phyloP scores from a whole-genome alignment of 2,329 filamentous ascomycete species.

The Aspergillus uvarum region DNA sequence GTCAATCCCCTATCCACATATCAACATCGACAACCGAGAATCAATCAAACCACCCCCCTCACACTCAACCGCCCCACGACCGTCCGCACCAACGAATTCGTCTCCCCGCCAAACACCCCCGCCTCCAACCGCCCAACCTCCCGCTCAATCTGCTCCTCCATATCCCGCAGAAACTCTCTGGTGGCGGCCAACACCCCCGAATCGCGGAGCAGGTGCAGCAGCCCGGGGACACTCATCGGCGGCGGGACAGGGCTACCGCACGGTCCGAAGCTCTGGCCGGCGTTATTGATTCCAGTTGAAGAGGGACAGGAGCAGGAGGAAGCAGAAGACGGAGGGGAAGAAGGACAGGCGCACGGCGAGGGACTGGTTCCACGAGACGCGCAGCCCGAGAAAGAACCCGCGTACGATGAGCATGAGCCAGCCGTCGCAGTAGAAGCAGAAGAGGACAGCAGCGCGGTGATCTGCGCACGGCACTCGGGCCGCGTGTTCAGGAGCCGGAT shows the following conservation, averaged over 20 bases:
- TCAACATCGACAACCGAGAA: too few species aligned
- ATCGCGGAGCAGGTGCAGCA: background rate
- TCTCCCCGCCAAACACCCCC: background rate
- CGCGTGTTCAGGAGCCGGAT: background rate
- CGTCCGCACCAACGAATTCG: background rate
- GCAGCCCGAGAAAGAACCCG: background rate
- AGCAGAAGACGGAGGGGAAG: background rate
- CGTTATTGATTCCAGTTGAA: background rate
- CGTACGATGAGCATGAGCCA: too few species aligned
- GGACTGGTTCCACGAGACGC: background rate
- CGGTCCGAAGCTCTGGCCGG: background rate
- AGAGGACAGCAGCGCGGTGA: background rate
- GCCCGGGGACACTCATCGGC: background rate
- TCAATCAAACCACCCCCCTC: background rate
- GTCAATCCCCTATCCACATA: too few species aligned
- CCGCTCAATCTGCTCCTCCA: slow-evolving; percentile 6
- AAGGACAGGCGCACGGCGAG: background rate
- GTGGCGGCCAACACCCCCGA: background rate
- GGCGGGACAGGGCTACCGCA: background rate
- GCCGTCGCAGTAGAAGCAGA: too few species aligned
- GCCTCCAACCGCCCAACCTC: slow-evolving; percentile 5
- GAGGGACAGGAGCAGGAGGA: background rate
- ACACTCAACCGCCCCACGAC: background rate
- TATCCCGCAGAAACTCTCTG: background rate
- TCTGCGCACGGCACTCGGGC: background rate